These are phyloP conservation scores for Hypoxylon trugodes DNA, from an alignment of 495 filamentous ascomycete genomes.

Conservation along the genomic window DNA sequence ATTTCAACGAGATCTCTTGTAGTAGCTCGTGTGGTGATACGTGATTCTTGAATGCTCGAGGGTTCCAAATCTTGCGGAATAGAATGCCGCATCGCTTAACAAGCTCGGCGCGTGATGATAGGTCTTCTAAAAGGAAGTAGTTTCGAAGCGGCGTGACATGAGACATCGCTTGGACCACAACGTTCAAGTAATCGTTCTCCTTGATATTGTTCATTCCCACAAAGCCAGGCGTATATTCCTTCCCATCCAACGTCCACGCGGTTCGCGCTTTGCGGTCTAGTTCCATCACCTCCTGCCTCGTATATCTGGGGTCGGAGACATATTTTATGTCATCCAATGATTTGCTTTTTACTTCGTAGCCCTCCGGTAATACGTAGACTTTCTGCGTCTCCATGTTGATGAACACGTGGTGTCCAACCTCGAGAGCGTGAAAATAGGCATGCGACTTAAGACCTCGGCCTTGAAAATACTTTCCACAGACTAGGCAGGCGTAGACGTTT, in stretches of 20 bases:
- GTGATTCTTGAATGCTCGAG: slow-evolving; percentile 94
- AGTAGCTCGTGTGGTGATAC: slow-evolving; percentile 97
- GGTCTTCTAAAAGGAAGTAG: slow-evolving; percentile 87
- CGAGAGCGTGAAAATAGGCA: slow-evolving; percentile 97
- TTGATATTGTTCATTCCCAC: slow-evolving; percentile 99
- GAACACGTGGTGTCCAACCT: slow-evolving; percentile 94
- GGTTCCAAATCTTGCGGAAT: slow-evolving; percentile 98
- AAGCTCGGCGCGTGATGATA: slow-evolving; percentile 64
- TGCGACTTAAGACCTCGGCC: slow-evolving; percentile 92
- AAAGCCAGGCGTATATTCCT: slow-evolving; percentile 90
- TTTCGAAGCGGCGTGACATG: slow-evolving; percentile 92
- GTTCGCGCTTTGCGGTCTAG: slow-evolving; percentile 80
- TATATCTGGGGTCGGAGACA: slow-evolving; percentile 90
- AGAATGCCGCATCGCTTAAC: slow-evolving; percentile 86
- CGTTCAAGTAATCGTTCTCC: slow-evolving; percentile 98
- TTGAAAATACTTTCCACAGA: slow-evolving; percentile 98
- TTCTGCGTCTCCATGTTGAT: slow-evolving; percentile 96
- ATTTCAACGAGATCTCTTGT: slow-evolving; percentile 89
- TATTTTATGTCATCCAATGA: slow-evolving; percentile 99
- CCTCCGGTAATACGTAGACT: slow-evolving; percentile 95
- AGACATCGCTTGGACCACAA: slow-evolving; percentile 90
- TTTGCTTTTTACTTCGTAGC: slow-evolving; percentile 95
- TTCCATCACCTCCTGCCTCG: slow-evolving; percentile 77
- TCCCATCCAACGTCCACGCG: slow-evolving; percentile 80
- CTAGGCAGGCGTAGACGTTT: slow-evolving; percentile 97